These are phyloP conservation scores for Aspergillus versicolor DNA, from an alignment of 2,329 filamentous ascomycete species.

Conservation along the genomic window DNA sequence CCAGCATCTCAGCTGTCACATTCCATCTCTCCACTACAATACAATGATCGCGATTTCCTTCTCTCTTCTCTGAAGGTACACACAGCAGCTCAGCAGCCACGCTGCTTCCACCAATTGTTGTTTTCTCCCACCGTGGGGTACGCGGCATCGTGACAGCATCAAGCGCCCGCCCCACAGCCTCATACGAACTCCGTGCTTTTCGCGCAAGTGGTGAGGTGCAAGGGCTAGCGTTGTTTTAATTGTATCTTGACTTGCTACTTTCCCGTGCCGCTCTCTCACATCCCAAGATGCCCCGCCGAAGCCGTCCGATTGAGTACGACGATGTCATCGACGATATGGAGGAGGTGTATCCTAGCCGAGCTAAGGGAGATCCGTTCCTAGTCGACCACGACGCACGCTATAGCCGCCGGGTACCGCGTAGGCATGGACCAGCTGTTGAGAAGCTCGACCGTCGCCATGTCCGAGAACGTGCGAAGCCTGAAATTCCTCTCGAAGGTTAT, in stretches of 20 bases:
- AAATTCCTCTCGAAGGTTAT: slow-evolving; percentile 32
- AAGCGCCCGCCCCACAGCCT: slow-evolving; percentile 1
- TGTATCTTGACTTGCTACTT: not conserved
- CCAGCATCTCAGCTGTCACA: not conserved
- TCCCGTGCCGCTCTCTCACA: not conserved
- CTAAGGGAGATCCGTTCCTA: slow-evolving; percentile 24
- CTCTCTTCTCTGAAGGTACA: not conserved
- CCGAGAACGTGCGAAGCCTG: slow-evolving; percentile 36
- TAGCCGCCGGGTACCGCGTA: slow-evolving; percentile 23
- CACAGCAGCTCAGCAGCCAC: not conserved
- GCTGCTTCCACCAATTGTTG: not conserved
- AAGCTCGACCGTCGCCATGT: slow-evolving; percentile 41
- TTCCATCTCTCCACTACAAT: not conserved
- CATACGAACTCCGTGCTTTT: not conserved
- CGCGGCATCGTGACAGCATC: not conserved
- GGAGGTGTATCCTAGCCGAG: slow-evolving; percentile 24
- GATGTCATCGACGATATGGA: slow-evolving; percentile 32
- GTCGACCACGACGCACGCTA: slow-evolving; percentile 29
- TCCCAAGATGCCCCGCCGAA: slow-evolving; percentile 32
- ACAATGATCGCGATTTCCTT: not conserved
- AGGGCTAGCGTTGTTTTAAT: not conserved
- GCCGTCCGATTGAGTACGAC: slow-evolving; percentile 30
- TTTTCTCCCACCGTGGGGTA: not conserved
- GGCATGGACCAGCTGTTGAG: slow-evolving; percentile 37
- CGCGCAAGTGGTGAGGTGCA: not conserved